Evolutionary conservation across 2,329 filamentous ascomycete species (phyloP), one percentile per base, ranked within the genome.

Genomic region (Botrytis paeoniae): DNA sequence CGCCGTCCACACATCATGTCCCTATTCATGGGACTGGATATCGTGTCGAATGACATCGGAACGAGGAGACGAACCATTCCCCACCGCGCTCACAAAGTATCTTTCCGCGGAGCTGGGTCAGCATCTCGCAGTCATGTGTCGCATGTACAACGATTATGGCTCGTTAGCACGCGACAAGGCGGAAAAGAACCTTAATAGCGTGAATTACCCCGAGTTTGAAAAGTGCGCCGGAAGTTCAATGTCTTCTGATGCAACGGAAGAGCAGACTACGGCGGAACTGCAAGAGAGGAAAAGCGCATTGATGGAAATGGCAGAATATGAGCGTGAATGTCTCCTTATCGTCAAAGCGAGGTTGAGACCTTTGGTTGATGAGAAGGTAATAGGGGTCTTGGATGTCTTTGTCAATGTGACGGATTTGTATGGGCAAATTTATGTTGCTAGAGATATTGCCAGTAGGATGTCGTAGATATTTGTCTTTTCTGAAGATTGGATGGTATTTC

Each of bases 141-240:
- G 76, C 51, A 77, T 79, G 73, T 82, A 83, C 73, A 82, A 83
- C 45, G 81, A 83, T 74, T 79, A 78, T 32, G 81, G 81, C 1
- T 82, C 80, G 5, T 37, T 79, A 1, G 60, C 62, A 6, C 78
- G 80, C 2, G 81, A 82, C 69, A 35, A 43, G 3, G 77, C 75
- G 1, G 82, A 83, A 70, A 59, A 72, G 1, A 81, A 80, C 22
- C 65, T 83, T 10, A 82, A 82, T 72, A 80, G 78, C 10, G 69
- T 82, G 10, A 77, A 82, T n/a, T 82, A 82, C 8, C 66, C 66
- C 5, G 48, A 69, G 37, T 60, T 69, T 45, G 41, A 66, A 35
- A 12, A 25, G 22, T 45, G 35, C 16, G 25, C 7, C 25, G 29
- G 37, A 39, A 57, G 2, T 29, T 14, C 48, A 29, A 29, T 16